Percentiles rank a stretch among this genome's conserved stretches.
Evolutionary conservation across 2,329 filamentous ascomycete species (phyloP).

Genomic region (Calonectria naviculata): DNA sequence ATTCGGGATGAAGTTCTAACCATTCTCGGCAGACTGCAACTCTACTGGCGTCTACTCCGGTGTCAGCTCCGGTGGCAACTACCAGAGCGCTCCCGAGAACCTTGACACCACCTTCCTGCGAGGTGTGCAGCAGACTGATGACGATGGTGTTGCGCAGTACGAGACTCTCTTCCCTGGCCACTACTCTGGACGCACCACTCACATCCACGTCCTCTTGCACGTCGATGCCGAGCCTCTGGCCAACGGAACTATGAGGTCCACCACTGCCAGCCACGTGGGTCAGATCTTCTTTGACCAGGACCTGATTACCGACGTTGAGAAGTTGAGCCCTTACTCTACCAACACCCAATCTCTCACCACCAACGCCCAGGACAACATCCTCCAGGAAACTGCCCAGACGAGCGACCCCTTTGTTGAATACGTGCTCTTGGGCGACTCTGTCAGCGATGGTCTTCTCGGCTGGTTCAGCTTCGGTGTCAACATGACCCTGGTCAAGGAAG

Average conservation of each 20-base stretch:
- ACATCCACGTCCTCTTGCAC: conserved; percentile 33
- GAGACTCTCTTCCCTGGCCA: conserved; percentile 57
- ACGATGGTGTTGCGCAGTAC: conserved; percentile 54
- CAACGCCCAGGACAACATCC: conserved; percentile 58
- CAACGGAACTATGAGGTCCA: conserved; percentile 59
- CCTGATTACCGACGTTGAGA: conserved; percentile 62
- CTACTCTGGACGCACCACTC: conserved; percentile 53
- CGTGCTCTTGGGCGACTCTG: conserved; percentile 8
- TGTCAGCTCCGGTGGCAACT: conserved; percentile 11
- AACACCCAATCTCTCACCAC: conserved; percentile 56
- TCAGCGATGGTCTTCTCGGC: conserved; percentile 10
- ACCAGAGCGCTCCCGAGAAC: conserved; percentile 9
- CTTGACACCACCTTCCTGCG: conserved; percentile 51
- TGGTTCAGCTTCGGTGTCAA: conserved; percentile 15
- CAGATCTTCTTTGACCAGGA: conserved; percentile 70
- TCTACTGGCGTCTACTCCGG: conserved; percentile 15
- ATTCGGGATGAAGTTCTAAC: not conserved
- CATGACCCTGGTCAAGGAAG: not conserved
- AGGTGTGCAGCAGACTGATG: conserved; percentile 51
- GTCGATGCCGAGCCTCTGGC: conserved; percentile 46
- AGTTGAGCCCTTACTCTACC: conserved; percentile 53
- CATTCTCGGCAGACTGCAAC: conserved; percentile 4
- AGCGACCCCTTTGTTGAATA: conserved; percentile 16
- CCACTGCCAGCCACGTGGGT: conserved; percentile 63
- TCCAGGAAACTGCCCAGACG: conserved; percentile 6